Conservation (phyloP, 352 stramenopile species). For the Phytophthora europaea region DNA sequence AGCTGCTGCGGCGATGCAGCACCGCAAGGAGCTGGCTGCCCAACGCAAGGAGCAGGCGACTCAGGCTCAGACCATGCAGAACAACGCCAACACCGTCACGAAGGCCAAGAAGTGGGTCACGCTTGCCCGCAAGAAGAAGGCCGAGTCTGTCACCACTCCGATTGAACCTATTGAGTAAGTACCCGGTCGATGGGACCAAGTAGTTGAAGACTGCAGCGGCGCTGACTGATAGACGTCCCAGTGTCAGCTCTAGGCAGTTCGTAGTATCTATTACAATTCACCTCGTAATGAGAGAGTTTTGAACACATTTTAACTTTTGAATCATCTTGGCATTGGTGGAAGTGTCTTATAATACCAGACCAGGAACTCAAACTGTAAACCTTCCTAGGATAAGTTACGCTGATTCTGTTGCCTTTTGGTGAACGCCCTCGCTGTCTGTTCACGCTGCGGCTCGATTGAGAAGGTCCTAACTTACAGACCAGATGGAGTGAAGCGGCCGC, state of each 20-base stretch:
- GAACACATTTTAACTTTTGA: not conserved
- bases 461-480: not conserved
- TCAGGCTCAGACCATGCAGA: slow-evolving; percentile 17
- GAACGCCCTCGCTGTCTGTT: not conserved
- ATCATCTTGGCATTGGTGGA: too few species aligned
- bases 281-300: slow-evolving; percentile 34
- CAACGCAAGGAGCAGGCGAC: slow-evolving; percentile 19
- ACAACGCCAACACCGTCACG: slow-evolving; percentile 30
- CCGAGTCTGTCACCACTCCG: slow-evolving; percentile 32
- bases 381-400: not conserved
- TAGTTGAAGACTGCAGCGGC: slow-evolving; percentile 17
- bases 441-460: not conserved
- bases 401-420: not conserved
- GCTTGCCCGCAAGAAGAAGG: slow-evolving; percentile 32
- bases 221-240: slow-evolving; percentile 21
- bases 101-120: slow-evolving; percentile 48
- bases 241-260: slow-evolving; percentile 12
- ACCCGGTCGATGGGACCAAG: slow-evolving; percentile 1
- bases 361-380: not conserved
- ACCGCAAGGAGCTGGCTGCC: slow-evolving; percentile 30
- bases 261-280: slow-evolving; percentile 46
- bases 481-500: not conserved
- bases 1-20: slow-evolving; percentile 31
- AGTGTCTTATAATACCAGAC: not conserved
- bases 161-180: slow-evolving; percentile 41